Evolutionary conservation across 129 eudicot species (phyloP).

Genomic region (Logfia minima): DNA sequence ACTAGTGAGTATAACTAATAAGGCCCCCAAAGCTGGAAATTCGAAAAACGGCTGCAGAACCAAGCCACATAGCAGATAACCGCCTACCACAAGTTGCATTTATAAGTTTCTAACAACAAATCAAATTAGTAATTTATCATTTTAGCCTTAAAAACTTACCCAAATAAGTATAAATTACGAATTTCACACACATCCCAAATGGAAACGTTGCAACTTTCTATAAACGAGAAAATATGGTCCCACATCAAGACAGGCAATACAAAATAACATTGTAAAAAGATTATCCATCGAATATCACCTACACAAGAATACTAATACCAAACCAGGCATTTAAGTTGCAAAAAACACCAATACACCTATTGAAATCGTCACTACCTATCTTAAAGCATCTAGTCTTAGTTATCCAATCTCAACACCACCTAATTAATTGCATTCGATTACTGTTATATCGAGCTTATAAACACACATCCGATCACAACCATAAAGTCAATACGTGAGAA

Average conservation of each 20-base stretch:
- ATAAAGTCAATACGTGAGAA: not conserved
- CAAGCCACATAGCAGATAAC: not conserved
- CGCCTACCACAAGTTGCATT: not conserved
- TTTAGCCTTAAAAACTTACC: not conserved
- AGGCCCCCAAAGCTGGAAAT: not conserved
- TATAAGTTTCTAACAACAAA: not conserved
- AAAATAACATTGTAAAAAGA: not conserved
- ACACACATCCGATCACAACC: not conserved
- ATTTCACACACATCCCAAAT: constrained; percentile 5
- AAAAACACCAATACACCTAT: too few species aligned
- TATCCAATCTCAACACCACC: not conserved
- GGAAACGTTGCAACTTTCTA: not conserved
- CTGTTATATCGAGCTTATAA: not conserved
- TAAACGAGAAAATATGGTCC: not conserved
- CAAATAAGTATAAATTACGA: not conserved
- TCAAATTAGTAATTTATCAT: not conserved
- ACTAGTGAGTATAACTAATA: too few species aligned
- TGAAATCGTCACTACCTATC: not conserved
- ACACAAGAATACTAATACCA: not conserved
- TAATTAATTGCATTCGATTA: not conserved
- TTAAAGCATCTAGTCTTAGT: not conserved
- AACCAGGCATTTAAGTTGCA: not conserved
- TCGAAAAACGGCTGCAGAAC: not conserved
- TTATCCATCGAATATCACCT: not conserved
- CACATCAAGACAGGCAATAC: not conserved